These are phyloP conservation scores for Penicillium canariense DNA, from an alignment of 495 filamentous ascomycete genomes.

Conservation along the genomic window DNA sequence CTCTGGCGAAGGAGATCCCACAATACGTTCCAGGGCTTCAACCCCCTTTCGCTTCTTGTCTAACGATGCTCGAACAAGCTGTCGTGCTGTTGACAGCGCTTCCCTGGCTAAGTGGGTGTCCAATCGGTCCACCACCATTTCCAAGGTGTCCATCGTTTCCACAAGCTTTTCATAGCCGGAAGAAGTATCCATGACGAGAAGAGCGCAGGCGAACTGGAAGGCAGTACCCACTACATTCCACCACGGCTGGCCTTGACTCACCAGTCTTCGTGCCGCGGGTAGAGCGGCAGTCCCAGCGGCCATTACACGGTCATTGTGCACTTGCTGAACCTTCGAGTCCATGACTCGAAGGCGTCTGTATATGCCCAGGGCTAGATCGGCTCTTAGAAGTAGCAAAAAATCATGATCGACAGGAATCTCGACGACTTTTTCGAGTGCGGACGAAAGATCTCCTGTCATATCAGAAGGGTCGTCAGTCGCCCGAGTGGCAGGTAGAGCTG, in stretches of 20 bases:
- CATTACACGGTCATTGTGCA: slow-evolving; percentile 21
- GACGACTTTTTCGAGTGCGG: slow-evolving; percentile 9
- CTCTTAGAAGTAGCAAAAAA: slow-evolving; percentile 29
- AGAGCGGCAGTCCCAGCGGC: slow-evolving; percentile 14
- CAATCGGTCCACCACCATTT: slow-evolving; percentile 28
- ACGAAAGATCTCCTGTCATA: slow-evolving; percentile 17
- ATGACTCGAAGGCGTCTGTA: slow-evolving; percentile 39
- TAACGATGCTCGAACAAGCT: slow-evolving; percentile 27
- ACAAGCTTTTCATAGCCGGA: slow-evolving; percentile 32
- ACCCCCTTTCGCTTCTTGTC: slow-evolving; percentile 26
- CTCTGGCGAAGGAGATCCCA: slow-evolving; percentile 6
- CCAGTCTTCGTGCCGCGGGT: slow-evolving; percentile 29
- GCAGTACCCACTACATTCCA: slow-evolving; percentile 41
- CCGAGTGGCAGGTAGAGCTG: slow-evolving; percentile 18
- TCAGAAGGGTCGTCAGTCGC: slow-evolving; percentile 1
- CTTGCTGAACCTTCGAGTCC: slow-evolving; percentile 20
- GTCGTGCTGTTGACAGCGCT: slow-evolving; percentile 36
- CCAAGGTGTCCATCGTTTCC: slow-evolving; percentile 36
- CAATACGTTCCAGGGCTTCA: slow-evolving; percentile 15
- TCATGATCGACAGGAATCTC: slow-evolving; percentile 19
- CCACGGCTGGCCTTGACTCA: slow-evolving; percentile 33
- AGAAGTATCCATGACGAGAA: slow-evolving; percentile 39
- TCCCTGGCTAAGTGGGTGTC: slow-evolving; percentile 39
- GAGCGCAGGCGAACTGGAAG: slow-evolving; percentile 44
- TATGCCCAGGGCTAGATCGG: slow-evolving; percentile 39